phyloP scores from a whole-genome alignment of 2,329 filamentous ascomycete species.

The Orbilia blumenaviensis region DNA sequence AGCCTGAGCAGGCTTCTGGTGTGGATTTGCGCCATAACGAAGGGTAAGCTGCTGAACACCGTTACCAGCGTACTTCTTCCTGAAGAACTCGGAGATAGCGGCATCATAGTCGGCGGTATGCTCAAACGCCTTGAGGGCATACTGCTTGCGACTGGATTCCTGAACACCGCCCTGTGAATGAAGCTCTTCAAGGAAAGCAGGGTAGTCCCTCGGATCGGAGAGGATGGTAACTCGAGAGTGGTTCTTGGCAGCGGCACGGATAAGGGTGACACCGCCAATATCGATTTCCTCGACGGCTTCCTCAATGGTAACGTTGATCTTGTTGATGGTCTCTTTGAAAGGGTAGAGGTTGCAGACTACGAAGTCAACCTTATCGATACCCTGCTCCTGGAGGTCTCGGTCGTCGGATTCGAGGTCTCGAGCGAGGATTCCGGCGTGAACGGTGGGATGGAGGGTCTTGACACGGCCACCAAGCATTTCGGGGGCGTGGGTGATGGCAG shows the following conservation, averaged over 20 bases:
- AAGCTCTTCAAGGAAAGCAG: constrained; percentile 90
- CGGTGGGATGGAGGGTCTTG: constrained; percentile 96
- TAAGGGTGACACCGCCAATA: constrained; percentile 95
- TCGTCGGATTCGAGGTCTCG: constrained; percentile 94
- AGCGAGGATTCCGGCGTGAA: constrained; percentile 84
- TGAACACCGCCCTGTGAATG: constrained; percentile 76
- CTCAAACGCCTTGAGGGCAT: constrained; percentile 97
- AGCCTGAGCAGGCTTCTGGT: constrained; percentile 95
- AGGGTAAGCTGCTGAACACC: constrained; percentile 84
- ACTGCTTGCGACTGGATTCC: constrained; percentile 83
- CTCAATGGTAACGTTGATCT: constrained; percentile 94
- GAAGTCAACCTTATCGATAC: constrained; percentile 93
- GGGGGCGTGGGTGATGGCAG: constrained; percentile 93
- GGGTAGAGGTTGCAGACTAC: constrained; percentile 99
- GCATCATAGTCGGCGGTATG: constrained; percentile 97
- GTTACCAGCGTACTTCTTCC: constrained; percentile 90
- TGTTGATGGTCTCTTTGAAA: constrained; percentile 97
- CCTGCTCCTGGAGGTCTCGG: constrained; percentile 93
- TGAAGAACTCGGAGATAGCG: constrained; percentile 96
- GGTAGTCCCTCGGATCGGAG: constrained; percentile 91
- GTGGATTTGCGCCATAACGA: constrained; percentile 95
- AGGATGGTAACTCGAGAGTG: constrained; percentile 94
- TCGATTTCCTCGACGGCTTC: constrained; percentile 99
- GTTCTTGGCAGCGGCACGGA: constrained; percentile 97
- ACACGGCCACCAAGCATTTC: constrained; percentile 93